These are phyloP conservation scores for Aspergillus sclerotiicarbonarius DNA, from an alignment of 495 filamentous ascomycete genomes.

Conservation along the genomic window DNA sequence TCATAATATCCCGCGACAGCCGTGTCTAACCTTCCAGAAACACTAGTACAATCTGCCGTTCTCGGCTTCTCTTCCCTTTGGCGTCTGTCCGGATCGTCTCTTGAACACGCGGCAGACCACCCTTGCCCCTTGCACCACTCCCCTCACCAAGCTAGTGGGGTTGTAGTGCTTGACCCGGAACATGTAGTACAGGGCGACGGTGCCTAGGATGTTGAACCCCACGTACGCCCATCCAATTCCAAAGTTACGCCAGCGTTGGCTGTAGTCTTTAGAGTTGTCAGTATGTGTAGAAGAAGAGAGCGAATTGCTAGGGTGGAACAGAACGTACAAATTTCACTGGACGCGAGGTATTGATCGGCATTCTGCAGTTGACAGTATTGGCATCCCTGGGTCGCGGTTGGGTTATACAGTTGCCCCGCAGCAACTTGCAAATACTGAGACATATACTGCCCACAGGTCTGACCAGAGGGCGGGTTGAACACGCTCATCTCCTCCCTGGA, in stretches of 20 bases:
- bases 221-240: slow-evolving; percentile 56
- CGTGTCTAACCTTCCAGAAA: not conserved
- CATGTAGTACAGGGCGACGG: slow-evolving; percentile 51
- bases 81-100: slow-evolving; percentile 50
- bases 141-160: slow-evolving; percentile 35
- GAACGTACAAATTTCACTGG: slow-evolving; percentile 45
- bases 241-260: slow-evolving; percentile 52
- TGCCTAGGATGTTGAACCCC: slow-evolving; percentile 48
- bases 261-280: slow-evolving; percentile 28
- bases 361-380: slow-evolving; percentile 45
- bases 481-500: slow-evolving; percentile 45
- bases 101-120: slow-evolving; percentile 41
- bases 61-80: slow-evolving; percentile 59
- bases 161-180: slow-evolving; percentile 52
- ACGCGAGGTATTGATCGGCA: slow-evolving; percentile 48
- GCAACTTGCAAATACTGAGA: slow-evolving; percentile 29
- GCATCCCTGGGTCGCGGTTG: slow-evolving; percentile 37
- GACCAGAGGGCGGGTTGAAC: slow-evolving; percentile 49
- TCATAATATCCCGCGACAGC: not conserved
- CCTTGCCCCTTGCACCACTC: slow-evolving; percentile 25
- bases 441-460: slow-evolving; percentile 51
- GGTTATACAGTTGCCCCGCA: slow-evolving; percentile 45
- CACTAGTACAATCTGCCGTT: slow-evolving; percentile 35
- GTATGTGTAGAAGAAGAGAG: slow-evolving; percentile 1
- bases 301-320: not conserved